Conservation (phyloP, 495 filamentous ascomycete genomes). For the Penicillium desertorum region DNA sequence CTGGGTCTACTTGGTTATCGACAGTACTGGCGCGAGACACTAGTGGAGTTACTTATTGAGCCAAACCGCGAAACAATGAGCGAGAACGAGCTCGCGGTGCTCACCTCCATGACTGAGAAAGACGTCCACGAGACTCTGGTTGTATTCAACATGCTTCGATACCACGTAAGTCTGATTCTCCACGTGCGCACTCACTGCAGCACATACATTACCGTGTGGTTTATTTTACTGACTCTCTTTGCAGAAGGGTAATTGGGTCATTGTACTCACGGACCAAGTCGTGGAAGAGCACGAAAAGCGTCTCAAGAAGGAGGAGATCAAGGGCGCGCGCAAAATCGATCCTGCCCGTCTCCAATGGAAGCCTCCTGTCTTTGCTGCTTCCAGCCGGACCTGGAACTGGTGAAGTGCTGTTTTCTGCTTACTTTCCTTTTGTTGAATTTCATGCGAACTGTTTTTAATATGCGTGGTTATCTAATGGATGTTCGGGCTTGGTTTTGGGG, state of each 20-base stretch:
- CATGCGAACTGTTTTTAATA: not conserved
- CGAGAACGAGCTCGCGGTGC: slow-evolving; percentile 73
- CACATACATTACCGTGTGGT: not conserved
- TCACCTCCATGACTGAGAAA: slow-evolving; percentile 90
- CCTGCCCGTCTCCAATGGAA: slow-evolving; percentile 85
- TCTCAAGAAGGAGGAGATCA: slow-evolving; percentile 71
- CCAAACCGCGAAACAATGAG: slow-evolving; percentile 61
- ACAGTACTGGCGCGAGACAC: slow-evolving; percentile 94
- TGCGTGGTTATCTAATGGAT: slow-evolving; percentile 12
- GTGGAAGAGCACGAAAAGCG: slow-evolving; percentile 72
- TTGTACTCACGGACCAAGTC: slow-evolving; percentile 78
- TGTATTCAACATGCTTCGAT: slow-evolving; percentile 89
- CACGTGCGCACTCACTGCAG: not conserved
- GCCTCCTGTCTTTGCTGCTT: slow-evolving; percentile 89
- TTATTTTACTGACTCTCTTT: slow-evolving; percentile 25
- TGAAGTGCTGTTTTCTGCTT: slow-evolving; percentile 38
- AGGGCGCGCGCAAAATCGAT: slow-evolving; percentile 74
- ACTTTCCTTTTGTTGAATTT: slow-evolving; percentile 1
- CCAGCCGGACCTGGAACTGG: slow-evolving; percentile 94
- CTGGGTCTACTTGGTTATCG: slow-evolving; percentile 88
- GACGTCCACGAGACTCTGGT: slow-evolving; percentile 93
- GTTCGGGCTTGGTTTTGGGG: slow-evolving; percentile 3
- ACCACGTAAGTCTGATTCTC: slow-evolving; percentile 56
- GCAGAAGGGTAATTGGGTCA: slow-evolving; percentile 86
- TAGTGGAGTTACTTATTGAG: slow-evolving; percentile 77